phyloP scores from a whole-genome alignment of 352 stramenopile species.

The Halophytophthora batemanensis region DNA sequence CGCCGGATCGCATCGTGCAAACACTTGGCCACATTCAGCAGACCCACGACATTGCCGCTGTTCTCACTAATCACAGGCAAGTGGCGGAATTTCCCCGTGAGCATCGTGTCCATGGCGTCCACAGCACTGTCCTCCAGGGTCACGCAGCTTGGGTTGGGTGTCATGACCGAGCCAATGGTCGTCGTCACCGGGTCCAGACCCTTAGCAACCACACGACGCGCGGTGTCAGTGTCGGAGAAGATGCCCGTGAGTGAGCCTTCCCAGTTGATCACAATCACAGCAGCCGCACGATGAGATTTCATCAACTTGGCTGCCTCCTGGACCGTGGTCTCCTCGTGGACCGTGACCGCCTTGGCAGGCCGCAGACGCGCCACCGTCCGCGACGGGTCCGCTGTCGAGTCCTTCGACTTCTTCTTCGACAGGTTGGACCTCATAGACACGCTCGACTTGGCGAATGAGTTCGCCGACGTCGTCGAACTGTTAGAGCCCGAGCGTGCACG shows the following conservation, averaged over 20 bases:
- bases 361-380: slow-evolving; percentile 76
- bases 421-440: slow-evolving; percentile 79
- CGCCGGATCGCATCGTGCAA: slow-evolving; percentile 97
- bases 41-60: slow-evolving; percentile 87
- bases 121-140: slow-evolving; percentile 80
- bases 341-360: slow-evolving; percentile 88
- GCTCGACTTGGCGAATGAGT: slow-evolving; percentile 79
- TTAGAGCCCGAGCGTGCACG: slow-evolving; percentile 69
- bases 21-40: slow-evolving; percentile 98
- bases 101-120: slow-evolving; percentile 83
- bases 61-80: slow-evolving; percentile 91
- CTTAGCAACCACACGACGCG: slow-evolving; percentile 77
- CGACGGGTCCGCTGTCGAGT: slow-evolving; percentile 46
- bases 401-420: slow-evolving; percentile 63
- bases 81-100: slow-evolving; percentile 93
- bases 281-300: slow-evolving; percentile 88
- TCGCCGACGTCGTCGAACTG: slow-evolving; percentile 65
- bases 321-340: slow-evolving; percentile 74
- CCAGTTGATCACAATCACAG: slow-evolving; percentile 89
- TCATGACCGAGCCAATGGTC: slow-evolving; percentile 80
- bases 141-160: slow-evolving; percentile 78
- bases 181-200: slow-evolving; percentile 65
- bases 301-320: slow-evolving; percentile 89
- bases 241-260: slow-evolving; percentile 91
- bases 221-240: slow-evolving; percentile 91